A percentile compares a stretch with the other conserved stretches of the same genome.
Evolutionary conservation across 495 filamentous ascomycete genomes (phyloP).

Genomic region (Glonium stellatum): DNA sequence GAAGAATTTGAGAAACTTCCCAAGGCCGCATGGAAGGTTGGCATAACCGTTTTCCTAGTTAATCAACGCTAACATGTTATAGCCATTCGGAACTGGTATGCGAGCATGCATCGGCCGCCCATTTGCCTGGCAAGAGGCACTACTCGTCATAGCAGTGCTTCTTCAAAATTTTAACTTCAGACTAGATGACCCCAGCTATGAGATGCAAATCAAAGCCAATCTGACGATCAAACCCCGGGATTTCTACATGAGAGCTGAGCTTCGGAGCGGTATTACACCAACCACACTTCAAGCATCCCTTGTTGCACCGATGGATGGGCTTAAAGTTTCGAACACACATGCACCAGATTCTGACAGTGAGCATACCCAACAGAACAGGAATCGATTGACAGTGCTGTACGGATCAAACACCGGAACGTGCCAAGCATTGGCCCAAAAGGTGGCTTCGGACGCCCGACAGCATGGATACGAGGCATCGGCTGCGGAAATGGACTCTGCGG

Average conservation of each 20-base stretch:
- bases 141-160: conserved; percentile 49
- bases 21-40: conserved; percentile 48
- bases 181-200: conserved; percentile 49
- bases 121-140: conserved; percentile 60
- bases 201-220: conserved; percentile 38
- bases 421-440: conserved; percentile 53
- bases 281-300: conserved; percentile 49
- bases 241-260: conserved; percentile 56
- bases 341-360: neutral
- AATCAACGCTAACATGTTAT: neutral
- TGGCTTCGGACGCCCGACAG: conserved; percentile 49
- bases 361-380: conserved; percentile 25
- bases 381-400: conserved; percentile 55
- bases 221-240: conserved; percentile 65
- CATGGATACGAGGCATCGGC: conserved; percentile 51
- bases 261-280: conserved; percentile 51
- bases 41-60: neutral
- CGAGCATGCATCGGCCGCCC: conserved; percentile 59
- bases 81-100: conserved; percentile 64
- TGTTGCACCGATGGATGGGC: neutral
- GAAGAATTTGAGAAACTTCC: conserved; percentile 53
- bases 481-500: conserved; percentile 53
- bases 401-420: conserved; percentile 74
- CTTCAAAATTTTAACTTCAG: conserved; percentile 58
- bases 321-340: neutral